Percentiles rank a stretch among this genome's conserved stretches.
phyloP scores from a whole-genome alignment of 2,329 filamentous ascomycete species.

The Aquanectria penicillioides region DNA sequence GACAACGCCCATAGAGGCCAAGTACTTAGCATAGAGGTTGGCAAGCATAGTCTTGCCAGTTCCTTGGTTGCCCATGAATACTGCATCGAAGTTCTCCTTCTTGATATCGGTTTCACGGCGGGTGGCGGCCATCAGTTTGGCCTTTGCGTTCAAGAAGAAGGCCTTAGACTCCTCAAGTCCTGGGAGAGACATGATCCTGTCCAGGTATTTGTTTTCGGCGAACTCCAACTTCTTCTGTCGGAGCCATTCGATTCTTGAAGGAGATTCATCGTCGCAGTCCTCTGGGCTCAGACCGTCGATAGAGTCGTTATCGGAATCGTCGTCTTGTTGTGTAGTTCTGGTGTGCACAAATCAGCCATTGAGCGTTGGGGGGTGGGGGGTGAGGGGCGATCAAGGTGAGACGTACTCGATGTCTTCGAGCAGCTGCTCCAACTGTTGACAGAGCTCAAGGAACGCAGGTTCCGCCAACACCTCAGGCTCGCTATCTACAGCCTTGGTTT shows the following conservation, averaged over 20 bases:
- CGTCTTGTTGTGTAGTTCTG: constrained; percentile 31
- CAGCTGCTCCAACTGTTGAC: constrained; percentile 39
- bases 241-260: constrained; percentile 49
- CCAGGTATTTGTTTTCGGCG: constrained; percentile 63
- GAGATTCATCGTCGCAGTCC: constrained; percentile 51
- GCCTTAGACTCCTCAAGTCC: constrained; percentile 71
- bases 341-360: constrained; percentile 13
- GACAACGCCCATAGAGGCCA: constrained; percentile 41
- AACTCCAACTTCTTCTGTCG: constrained; percentile 57
- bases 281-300: constrained; percentile 43
- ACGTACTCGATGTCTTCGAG: constrained; percentile 45
- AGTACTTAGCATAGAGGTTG: constrained; percentile 43
- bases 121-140: constrained; percentile 60
- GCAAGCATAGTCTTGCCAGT: constrained; percentile 45
- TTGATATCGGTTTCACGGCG: constrained; percentile 60
- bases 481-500: constrained; percentile 16
- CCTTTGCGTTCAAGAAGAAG: constrained; percentile 58
- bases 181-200: constrained; percentile 69
- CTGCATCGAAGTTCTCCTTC: constrained; percentile 49
- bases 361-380: background rate
- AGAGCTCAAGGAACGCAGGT: constrained; percentile 41
- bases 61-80: constrained; percentile 44
- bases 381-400: too few relatives aligned
- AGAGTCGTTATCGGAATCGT: constrained; percentile 41
- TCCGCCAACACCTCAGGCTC: constrained; percentile 38